phyloP scores from a whole-genome alignment of 805 yeast species.

The Jamesozyma spencerorum region DNA sequence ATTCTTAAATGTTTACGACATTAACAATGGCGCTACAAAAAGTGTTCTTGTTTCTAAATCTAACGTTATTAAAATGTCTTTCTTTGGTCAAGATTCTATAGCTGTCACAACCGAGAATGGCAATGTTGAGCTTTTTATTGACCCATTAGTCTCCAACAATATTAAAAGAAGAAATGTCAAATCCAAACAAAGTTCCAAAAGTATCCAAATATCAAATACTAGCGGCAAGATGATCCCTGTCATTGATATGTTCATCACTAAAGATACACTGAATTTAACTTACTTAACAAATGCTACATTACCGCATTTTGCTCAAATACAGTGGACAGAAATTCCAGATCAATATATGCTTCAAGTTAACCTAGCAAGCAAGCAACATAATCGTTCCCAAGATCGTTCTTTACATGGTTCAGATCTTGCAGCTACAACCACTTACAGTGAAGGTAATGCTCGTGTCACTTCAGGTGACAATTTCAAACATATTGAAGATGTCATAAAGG shows the following conservation, averaged over 20 bases:
- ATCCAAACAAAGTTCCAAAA: constrained; percentile 44
- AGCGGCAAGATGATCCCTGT: constrained; percentile 20
- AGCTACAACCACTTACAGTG: constrained; percentile 48
- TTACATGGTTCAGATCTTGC: constrained; percentile 37
- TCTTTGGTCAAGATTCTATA: constrained; percentile 24
- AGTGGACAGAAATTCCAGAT: constrained; percentile 38
- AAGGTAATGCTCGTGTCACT: constrained; percentile 49
- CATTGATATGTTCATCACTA: constrained; percentile 27
- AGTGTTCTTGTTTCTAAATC: constrained; percentile 66
- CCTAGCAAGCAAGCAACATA: constrained; percentile 3
- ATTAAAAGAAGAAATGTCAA: constrained; percentile 41
- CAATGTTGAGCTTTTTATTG: constrained; percentile 55
- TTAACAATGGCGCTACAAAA: constrained; percentile 29
- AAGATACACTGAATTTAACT: constrained; percentile 36
- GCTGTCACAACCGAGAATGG: constrained; percentile 68
- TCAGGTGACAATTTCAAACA: constrained; percentile 57
- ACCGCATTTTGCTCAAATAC: constrained; percentile 47
- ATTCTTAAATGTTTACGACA: constrained; percentile 59
- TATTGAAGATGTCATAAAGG: constrained; percentile 37
- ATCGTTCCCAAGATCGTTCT: constrained; percentile 13
- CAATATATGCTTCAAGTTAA: constrained; percentile 32
- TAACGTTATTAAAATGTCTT: constrained; percentile 41
- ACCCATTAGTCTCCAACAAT: constrained; percentile 35
- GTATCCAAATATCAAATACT: constrained; percentile 42
- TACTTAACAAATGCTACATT: constrained; percentile 58